Base-by-base conservation (phyloP, 2,329 filamentous ascomycete species). In the Penicillium rolfsii region DNA sequence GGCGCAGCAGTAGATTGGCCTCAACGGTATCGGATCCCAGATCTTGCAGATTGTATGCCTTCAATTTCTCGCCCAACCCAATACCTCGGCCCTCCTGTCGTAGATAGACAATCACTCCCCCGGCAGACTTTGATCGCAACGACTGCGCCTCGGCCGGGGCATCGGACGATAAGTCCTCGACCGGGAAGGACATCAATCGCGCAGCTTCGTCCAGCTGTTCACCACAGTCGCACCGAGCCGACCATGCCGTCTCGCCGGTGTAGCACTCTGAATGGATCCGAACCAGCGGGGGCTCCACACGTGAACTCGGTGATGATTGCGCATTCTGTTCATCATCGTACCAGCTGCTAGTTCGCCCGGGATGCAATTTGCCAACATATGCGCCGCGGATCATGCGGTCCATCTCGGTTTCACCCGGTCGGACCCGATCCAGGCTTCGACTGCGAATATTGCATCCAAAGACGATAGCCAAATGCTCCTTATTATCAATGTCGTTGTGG, bases 251-350 rank as follows among this genome's bases (percentile, higher is more conserved):
- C 82, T 99, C 95, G 61, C 95, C 95, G 0, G 95, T 99, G 77
- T 99, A 99, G 80, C 95, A 99, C 78, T 99, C 95, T 3, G 91
- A 96, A 77, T 99, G 95, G 73, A 99, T 99, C 59, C 95, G 86
- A 50, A 99, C 94, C 41, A 99, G 82, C 0, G 95, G 91, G 1
- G 89, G 73, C 59, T 76, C 70, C 22, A 66, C 57, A 30, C 60
- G 59, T 52, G 49, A 64, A 40, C 52, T 66, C 6, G 62, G 52
- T 26, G 73, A 55, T n/a, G 52, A 59, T 55, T 57, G 48, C 7
- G 54, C 41, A 2, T 56, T 35, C 67, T 73, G 65, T 61, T 72
- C 68, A 49, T 74, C 67, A 61, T 88, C 84, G 57, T 89, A 81
- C 59, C 89, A 86, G 73, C 90, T 94, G 60, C 86, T 90, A 16